Conservation (phyloP, 176 grass and related monocot genomes). For the Carex cristatella region DNA sequence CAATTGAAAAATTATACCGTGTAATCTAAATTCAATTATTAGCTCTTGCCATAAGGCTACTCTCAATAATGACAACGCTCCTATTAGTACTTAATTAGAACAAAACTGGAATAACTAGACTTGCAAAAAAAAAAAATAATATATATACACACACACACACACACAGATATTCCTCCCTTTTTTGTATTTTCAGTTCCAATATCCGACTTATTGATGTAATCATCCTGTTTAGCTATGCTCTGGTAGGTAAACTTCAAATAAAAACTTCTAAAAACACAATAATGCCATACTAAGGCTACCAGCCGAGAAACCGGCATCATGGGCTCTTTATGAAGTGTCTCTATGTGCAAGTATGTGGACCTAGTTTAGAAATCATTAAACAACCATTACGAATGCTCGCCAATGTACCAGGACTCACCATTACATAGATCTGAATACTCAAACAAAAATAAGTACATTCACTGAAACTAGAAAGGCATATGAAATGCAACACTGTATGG, state of each 20-base stretch:
- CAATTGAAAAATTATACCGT: background rate
- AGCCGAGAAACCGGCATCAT: background rate
- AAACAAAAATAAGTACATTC: conserved; percentile 7
- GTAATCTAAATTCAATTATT: background rate
- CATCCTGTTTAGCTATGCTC: background rate
- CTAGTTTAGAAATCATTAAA: background rate
- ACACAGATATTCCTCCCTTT: background rate
- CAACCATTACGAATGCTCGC: background rate
- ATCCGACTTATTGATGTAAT: background rate
- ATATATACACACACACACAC: background rate
- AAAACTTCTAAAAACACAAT: background rate
- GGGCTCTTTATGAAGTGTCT: background rate
- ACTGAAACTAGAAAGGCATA: background rate
- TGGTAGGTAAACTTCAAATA: background rate
- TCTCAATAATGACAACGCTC: background rate
- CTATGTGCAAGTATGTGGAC: background rate
- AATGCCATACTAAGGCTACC: background rate
- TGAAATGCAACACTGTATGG: background rate
- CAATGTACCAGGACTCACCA: background rate
- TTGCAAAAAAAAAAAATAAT: background rate
- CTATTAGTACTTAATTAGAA: background rate
- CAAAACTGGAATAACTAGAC: background rate
- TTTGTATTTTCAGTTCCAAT: background rate
- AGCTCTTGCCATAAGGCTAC: background rate
- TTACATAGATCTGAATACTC: background rate